Base-by-base conservation (phyloP, 2,329 filamentous ascomycete genomes). In the Zalaria obscura region DNA sequence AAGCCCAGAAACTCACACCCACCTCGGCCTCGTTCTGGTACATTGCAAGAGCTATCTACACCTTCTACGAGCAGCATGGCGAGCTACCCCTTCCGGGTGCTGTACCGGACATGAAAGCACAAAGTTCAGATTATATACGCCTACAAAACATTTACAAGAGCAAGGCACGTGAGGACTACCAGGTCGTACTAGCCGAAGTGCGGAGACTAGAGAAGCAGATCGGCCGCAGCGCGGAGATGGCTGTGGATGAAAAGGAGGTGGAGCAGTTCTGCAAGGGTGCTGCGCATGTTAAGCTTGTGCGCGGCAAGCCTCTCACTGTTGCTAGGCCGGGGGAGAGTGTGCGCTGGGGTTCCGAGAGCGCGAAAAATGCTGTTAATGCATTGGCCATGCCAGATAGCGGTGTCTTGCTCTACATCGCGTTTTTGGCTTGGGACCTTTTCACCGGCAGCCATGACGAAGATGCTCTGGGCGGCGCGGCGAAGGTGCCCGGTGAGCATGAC, bases 71-170 rank as follows among this genome's bases (percentile, higher is more conserved):
- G 6, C 76, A 76, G 41, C 77, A 95, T 56, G 65, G 71, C 5
- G 72, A 80, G 27, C 70, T 98, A 4, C 91, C 91, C 10, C 68
- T 98, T 0, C 81, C 88, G 0, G 93, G 91, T 8, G 78, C 81
- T 3, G 68, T 98, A 2, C 91, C 93, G 2, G 91, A 98, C 59
- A 98, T 98, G 91, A 98, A 98, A 66, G 87, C 91, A 3, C 76
- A 89, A 56, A 94, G 88, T 3, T 76, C 72, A 42, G 82, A 93
- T 47, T 98, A 98, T 64, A 81, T 98, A 50, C 72, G 79, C 52
- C 72, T 98, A 8, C 91, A 96, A 58, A 89, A 83, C 52, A 76
- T 96, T 45, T 98, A 96, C 74, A 95, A 93, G 63, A 63, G 69
- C 25, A 93, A 94, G 61, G 87, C 91, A 35, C 77, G 82, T 29